Conservation (phyloP, 768 basidiomycete species). For the Boletus tylopilopsis region DNA sequence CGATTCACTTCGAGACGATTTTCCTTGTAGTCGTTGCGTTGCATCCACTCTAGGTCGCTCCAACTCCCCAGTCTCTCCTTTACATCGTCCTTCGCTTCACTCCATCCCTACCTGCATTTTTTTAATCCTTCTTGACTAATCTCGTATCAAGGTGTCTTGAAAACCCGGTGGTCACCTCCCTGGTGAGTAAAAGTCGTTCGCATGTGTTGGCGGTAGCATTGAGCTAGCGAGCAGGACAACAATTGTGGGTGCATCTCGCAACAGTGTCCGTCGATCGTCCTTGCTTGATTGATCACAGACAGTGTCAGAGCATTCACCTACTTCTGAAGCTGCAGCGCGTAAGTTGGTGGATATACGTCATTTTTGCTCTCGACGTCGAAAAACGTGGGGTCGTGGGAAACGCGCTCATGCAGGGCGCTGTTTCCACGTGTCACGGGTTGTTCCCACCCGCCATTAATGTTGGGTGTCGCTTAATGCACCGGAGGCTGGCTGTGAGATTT, state of each 20-base stretch:
- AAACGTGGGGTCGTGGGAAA: constrained; percentile 43
- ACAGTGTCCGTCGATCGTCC: neutral
- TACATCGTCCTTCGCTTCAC: constrained; percentile 30
- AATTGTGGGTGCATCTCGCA: constrained; percentile 14
- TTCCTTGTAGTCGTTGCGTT: constrained; percentile 31
- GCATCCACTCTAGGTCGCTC: constrained; percentile 24
- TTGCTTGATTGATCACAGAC: constrained; percentile 2
- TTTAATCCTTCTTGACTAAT: constrained; percentile 19
- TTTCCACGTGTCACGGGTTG: constrained; percentile 12
- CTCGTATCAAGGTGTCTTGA: constrained; percentile 13
- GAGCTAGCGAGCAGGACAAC: constrained; percentile 4
- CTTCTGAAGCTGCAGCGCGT: constrained; percentile 8
- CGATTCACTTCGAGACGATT: constrained; percentile 54
- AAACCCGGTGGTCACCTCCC: constrained; percentile 8
- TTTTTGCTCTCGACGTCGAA: constrained; percentile 28
- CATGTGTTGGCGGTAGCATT: constrained; percentile 1
- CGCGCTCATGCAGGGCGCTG: constrained; percentile 10
- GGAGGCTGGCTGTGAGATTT: constrained; percentile 11
- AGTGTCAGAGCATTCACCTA: too few relatives aligned
- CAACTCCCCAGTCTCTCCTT: constrained; percentile 35
- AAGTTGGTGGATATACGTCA: constrained; percentile 30
- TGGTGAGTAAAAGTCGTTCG: constrained; percentile 16
- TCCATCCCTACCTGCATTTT: constrained; percentile 13
- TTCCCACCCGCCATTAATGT: constrained; percentile 2
- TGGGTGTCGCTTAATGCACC: neutral